These are phyloP conservation scores for Catharanthus roseus DNA, from an alignment of 257 asterid species.

Conservation along the genomic window DNA sequence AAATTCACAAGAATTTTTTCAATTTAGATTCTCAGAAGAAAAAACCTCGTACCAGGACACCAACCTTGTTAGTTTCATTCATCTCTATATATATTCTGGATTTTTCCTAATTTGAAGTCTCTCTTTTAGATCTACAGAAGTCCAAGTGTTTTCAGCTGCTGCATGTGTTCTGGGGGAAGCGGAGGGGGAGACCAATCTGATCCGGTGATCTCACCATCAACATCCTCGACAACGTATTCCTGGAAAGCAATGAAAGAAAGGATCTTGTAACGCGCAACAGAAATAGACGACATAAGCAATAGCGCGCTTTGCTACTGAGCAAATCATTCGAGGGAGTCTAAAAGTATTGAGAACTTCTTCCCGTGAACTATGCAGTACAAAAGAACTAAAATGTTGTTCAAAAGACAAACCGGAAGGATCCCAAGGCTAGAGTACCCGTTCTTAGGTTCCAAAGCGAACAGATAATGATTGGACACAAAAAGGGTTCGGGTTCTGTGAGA, in stretches of 20 bases:
- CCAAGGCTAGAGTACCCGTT: too few species aligned
- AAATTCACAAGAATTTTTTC: background rate
- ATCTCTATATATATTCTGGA: conserved; percentile 10
- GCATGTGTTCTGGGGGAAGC: conserved; percentile 82
- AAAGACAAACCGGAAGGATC: too few species aligned
- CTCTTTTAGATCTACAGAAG: conserved; percentile 43
- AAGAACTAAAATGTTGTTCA: too few species aligned
- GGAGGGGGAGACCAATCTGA: conserved; percentile 84
- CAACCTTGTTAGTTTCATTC: conserved; percentile 6
- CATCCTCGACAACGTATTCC: conserved; percentile 99
- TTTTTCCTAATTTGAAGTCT: conserved; percentile 16
- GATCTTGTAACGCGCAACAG: background rate
- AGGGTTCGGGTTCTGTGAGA: background rate
- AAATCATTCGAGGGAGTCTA: too few species aligned
- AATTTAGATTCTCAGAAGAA: background rate
- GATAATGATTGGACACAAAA: background rate
- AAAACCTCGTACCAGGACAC: background rate
- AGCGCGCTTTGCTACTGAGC: too few species aligned
- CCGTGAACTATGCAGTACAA: too few species aligned
- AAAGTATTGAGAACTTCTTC: too few species aligned
- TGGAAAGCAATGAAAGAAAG: conserved; percentile 15
- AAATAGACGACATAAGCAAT: background rate
- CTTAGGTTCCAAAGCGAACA: background rate
- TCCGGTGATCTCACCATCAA: conserved; percentile 70
- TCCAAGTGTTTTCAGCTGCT: conserved; percentile 86